These are phyloP conservation scores for Geranium incanum DNA, from an alignment of 441 rosid species.

Conservation along the genomic window DNA sequence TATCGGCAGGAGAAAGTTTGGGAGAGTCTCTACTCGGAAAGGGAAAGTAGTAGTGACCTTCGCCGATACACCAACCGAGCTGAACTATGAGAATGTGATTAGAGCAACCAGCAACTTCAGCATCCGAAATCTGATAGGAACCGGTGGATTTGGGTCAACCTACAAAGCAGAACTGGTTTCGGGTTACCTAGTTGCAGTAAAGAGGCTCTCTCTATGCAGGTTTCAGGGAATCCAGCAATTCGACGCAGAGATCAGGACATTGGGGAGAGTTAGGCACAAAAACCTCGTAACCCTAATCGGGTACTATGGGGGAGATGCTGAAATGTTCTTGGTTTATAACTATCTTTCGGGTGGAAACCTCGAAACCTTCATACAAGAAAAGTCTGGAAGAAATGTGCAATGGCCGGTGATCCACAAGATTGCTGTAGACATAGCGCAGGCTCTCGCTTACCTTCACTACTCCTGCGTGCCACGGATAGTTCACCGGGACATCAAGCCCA, in stretches of 20 bases:
- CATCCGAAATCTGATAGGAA: constrained; percentile 69
- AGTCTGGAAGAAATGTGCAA: constrained; percentile 44
- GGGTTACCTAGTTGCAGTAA: constrained; percentile 55
- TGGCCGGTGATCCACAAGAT: constrained; percentile 75
- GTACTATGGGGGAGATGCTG: constrained; percentile 71
- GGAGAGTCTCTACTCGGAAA: constrained; percentile 24
- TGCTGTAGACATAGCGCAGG: constrained; percentile 69
- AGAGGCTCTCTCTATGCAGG: constrained; percentile 76
- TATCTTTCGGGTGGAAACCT: constrained; percentile 82
- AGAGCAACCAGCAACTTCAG: constrained; percentile 71
- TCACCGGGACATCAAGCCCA: constrained; percentile 86
- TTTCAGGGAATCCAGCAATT: constrained; percentile 76
- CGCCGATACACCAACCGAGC: constrained; percentile 42
- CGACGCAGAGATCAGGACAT: constrained; percentile 70
- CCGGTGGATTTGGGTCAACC: constrained; percentile 80
- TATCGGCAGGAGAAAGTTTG: constrained; percentile 28
- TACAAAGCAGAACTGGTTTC: constrained; percentile 66
- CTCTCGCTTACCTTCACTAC: constrained; percentile 81
- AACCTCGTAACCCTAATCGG: constrained; percentile 74
- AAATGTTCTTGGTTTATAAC: constrained; percentile 86
- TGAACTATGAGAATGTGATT: constrained; percentile 67
- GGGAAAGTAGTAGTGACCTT: constrained; percentile 60
- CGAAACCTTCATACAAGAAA: constrained; percentile 70
- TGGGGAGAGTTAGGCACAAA: constrained; percentile 59
- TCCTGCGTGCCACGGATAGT: constrained; percentile 75